A percentile compares a stretch with the other conserved stretches of the same genome.
phyloP scores from a whole-genome alignment of 108 stramenopile genomes.

The Heterococcus sp. region DNA sequence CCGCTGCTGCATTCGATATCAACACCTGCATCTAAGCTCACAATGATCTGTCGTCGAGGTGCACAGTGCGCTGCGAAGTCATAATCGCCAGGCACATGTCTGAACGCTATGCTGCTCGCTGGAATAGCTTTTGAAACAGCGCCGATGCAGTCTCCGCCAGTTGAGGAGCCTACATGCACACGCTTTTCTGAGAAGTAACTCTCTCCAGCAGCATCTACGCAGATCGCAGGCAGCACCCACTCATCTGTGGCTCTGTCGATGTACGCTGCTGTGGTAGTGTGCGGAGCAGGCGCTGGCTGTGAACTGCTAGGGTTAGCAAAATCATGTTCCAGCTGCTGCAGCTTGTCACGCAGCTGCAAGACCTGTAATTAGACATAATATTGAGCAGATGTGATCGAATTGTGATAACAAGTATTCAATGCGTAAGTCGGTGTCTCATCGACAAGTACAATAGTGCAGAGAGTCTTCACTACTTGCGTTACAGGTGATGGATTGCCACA shows the following conservation, averaged over 20 bases:
- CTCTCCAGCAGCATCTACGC: conserved; percentile 18
- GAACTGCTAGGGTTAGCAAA: background rate
- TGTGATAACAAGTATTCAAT: too few relatives aligned
- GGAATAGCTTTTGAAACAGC: conserved; percentile 12
- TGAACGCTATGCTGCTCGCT: conserved; percentile 1
- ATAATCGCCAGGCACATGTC: conserved; percentile 31
- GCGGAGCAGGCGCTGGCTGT: background rate
- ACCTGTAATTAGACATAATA: too few relatives aligned
- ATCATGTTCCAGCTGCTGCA: background rate
- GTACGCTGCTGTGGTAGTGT: background rate
- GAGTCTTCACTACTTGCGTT: too few relatives aligned
- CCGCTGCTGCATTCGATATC: conserved; percentile 34
- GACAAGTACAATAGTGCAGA: too few relatives aligned
- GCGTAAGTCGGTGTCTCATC: too few relatives aligned
- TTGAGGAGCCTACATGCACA: conserved; percentile 6
- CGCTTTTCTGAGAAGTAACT: conserved; percentile 26
- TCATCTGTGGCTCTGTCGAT: background rate
- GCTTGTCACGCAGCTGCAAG: background rate
- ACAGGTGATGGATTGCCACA: too few relatives aligned
- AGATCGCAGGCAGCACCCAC: conserved; percentile 27
- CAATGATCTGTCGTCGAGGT: conserved; percentile 25
- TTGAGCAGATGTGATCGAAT: too few relatives aligned
- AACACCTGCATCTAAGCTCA: conserved; percentile 28
- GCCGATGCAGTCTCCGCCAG: conserved; percentile 11
- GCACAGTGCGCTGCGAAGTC: conserved; percentile 36